Evolutionary conservation across 164 flowering plant species (phyloP), one percentile per base, ranked within the genome.

Genomic region (Cinnamomum chago): DNA sequence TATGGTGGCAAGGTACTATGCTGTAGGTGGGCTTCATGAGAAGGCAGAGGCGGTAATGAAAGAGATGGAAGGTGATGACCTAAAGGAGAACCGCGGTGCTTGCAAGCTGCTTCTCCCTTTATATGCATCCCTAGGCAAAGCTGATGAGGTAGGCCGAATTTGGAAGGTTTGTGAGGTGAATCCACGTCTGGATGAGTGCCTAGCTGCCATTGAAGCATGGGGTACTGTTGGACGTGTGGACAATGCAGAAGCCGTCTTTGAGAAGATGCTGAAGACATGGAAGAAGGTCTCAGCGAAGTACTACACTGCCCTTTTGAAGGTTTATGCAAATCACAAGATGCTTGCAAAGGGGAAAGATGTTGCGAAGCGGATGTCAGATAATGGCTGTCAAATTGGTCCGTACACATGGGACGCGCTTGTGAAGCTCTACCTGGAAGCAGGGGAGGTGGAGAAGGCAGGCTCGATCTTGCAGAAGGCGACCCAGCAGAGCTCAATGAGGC

Each of bases 371-470:
- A 95, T 93, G 98, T 82, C 74, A 1, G 92, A 85, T 18, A 82
- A 75, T 67, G 90, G 93, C 10, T 76, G 85, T 72, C 65, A 51
- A 2, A 81, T 90, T 52, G 95, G 90, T 23, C 93, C 97, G 0
- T 72, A 78, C 52, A 85, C 89, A 7, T 90, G 93, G 93, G 94
- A 92, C 75, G 85, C 88, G 0, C 80, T 93, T 9, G 89, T 93
- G 75, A 90, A 76, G 83, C 93, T 95, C 6, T 88, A 90, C 76
- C 82, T 89, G 67, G 90, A 88, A 70, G 88, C 89, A n/a, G 99
- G 97, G 5, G 97, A 95, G 74, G 88, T 90, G 52, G 95, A 88
- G 73, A 93, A 90, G 74, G 99, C 99, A 0, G 95, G 88, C 68
- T 82, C 91, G 2, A 72, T 93, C 14, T 69, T 93, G 79, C 86